Conservation (phyloP, 2,329 filamentous ascomycete genomes). For the Venturia pyrina region DNA sequence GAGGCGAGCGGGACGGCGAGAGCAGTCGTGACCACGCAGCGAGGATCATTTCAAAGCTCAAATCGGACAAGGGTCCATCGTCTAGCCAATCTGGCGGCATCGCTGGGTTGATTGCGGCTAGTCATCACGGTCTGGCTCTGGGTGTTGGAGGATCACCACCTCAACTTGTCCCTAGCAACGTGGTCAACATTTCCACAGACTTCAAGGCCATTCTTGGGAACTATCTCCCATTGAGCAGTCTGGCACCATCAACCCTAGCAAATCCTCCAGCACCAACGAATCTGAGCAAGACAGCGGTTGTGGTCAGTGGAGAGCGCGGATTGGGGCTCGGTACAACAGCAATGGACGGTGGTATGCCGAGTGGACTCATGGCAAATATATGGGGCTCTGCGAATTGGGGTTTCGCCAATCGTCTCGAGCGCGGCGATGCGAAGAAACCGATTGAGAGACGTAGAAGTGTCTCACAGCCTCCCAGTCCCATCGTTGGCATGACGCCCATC, state of each 20-base stretch:
- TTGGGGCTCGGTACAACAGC: conserved; percentile 46
- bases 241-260: conserved; percentile 75
- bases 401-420: conserved; percentile 51
- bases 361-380: conserved; percentile 81
- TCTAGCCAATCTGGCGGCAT: conserved; percentile 52
- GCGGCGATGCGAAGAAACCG: conserved; percentile 35
- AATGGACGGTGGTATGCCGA: conserved; percentile 60
- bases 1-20: conserved; percentile 50
- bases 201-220: conserved; percentile 20
- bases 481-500: not conserved
- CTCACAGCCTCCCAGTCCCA: conserved; percentile 25
- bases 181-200: conserved; percentile 14
- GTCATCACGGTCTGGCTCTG: conserved; percentile 66
- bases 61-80: conserved; percentile 45
- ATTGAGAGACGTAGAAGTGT: conserved; percentile 18
- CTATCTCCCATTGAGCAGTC: conserved; percentile 48
- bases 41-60: conserved; percentile 86
- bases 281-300: conserved; percentile 75
- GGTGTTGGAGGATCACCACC: conserved; percentile 25
- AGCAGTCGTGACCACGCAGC: conserved; percentile 70
- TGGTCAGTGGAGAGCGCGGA: conserved; percentile 67
- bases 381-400: conserved; percentile 88
- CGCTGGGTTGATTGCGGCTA: conserved; percentile 75
- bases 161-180: not conserved
- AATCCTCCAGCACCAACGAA: conserved; percentile 76